phyloP scores from a whole-genome alignment of 2,329 filamentous ascomycete species.

The Mycosphaerelloides madeirae region DNA sequence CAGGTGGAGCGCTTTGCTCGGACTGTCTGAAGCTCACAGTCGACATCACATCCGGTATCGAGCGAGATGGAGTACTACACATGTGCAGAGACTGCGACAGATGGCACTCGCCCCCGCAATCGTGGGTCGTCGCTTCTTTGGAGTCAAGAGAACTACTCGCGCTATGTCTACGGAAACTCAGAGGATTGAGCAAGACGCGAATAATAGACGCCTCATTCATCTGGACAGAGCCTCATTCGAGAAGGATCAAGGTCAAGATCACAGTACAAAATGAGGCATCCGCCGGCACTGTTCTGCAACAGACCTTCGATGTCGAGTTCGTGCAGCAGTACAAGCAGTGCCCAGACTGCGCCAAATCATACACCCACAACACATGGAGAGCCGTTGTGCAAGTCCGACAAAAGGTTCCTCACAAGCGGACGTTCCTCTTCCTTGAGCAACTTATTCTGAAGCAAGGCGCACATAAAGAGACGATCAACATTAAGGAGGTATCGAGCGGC shows the following conservation, averaged over 20 bases:
- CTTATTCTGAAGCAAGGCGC: constrained; percentile 91
- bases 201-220: constrained; percentile 96
- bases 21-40: constrained; percentile 93
- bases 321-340: constrained; percentile 89
- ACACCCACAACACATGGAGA: constrained; percentile 92
- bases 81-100: constrained; percentile 92
- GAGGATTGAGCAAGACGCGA: constrained; percentile 80
- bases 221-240: constrained; percentile 96
- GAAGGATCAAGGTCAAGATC: constrained; percentile 88
- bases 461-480: constrained; percentile 91
- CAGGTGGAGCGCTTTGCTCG: constrained; percentile 84
- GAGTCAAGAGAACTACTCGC: constrained; percentile 92
- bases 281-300: constrained; percentile 71
- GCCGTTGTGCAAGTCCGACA: constrained; percentile 92
- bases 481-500: constrained; percentile 93
- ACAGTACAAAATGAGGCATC: constrained; percentile 75
- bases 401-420: constrained; percentile 93
- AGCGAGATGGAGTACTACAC: constrained; percentile 82
- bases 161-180: constrained; percentile 81
- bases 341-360: constrained; percentile 90
- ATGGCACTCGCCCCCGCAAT: constrained; percentile 81
- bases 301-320: constrained; percentile 92
- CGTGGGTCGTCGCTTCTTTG: constrained; percentile 77
- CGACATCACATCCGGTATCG: constrained; percentile 88
- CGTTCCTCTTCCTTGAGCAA: constrained; percentile 80